Base-by-base conservation (phyloP, 129 eudicot species). In the Tagetes erecta region DNA sequence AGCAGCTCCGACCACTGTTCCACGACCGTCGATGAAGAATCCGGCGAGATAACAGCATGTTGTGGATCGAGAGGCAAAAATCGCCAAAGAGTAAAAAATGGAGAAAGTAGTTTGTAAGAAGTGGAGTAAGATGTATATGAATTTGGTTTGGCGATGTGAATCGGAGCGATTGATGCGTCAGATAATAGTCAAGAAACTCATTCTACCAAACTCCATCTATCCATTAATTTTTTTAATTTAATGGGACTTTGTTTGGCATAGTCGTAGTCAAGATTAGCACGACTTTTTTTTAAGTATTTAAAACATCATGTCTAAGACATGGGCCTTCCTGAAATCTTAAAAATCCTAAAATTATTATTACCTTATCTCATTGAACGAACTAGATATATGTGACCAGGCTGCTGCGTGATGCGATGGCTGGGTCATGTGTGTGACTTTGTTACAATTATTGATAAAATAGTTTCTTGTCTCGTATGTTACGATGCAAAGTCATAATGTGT, bases 21-120 rank as follows among this genome's bases (percentile, higher is more conserved):
- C 78, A 71, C 1, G 71, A 67, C 66, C 74, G 64, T 5, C 74
- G 70, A 71, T 70, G 86, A 66, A 55, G 39, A 77, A 89, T 68
- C 78, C 86, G 84, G 81, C 92, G 87, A 82, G 82, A 78, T 36
- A 85, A 67, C 90, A 89, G 73, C 71, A 33, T 77, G 41, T 11
- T 41, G 40, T 49, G 64, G 36, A 71, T 51, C 11, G 69, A 31
- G 0, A 33, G 8, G 2, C 37, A 53, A 27, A 76, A 36, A 8
- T 47, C 31, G 64, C 8, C 30, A 42, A 45, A 42, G 13, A 30
- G 27, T 20, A 20, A 20, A 20, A 20, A 20, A 20, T 20, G 27
- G 27, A 20, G 27, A 20, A 20, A 20, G 27, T 20, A 20, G 27
- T 20, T 20, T 20, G 27, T 20, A 20, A 20, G 27, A 20, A 20